These are phyloP conservation scores for Rhynchospora tenuis DNA, from an alignment of 176 grass and related monocot species.

Conservation along the genomic window DNA sequence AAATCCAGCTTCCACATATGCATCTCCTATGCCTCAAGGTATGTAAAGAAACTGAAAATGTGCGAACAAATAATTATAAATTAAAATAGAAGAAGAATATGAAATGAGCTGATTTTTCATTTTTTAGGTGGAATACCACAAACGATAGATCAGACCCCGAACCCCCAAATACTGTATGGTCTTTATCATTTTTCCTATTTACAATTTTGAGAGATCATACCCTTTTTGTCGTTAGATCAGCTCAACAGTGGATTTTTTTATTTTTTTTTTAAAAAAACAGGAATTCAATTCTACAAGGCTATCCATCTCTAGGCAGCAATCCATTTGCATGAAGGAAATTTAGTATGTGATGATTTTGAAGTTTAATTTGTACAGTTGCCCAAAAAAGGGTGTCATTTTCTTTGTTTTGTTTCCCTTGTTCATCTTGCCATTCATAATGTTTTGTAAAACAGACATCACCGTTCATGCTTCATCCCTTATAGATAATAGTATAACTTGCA, in stretches of 20 bases:
- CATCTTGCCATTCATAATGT: constrained; percentile 14
- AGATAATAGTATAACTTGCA: not conserved
- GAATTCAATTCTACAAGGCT: constrained; percentile 49
- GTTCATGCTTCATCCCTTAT: not conserved
- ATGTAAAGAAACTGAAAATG: constrained; percentile 24
- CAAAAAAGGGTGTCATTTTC: constrained; percentile 12
- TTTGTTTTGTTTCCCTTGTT: constrained; percentile 1
- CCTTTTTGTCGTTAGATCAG: not conserved
- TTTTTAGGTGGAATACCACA: constrained; percentile 54
- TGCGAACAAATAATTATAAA: constrained; percentile 2
- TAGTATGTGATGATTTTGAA: not conserved
- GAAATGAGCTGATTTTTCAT: constrained; percentile 19
- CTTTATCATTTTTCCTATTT: not conserved
- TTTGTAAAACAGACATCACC: not conserved
- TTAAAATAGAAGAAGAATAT: not conserved
- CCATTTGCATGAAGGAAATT: constrained; percentile 64
- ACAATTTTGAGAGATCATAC: not conserved
- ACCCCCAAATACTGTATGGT: constrained; percentile 57
- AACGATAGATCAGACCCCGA: constrained; percentile 37
- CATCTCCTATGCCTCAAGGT: constrained; percentile 60
- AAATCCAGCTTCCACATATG: constrained; percentile 33
- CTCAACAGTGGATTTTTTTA: not conserved
- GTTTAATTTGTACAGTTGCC: constrained; percentile 12
- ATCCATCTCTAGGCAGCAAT: constrained; percentile 51
- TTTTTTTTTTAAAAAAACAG: constrained; percentile 38